These are phyloP conservation scores for Podaxis sp. DNA, from an alignment of 768 basidiomycete species.

Conservation along the genomic window DNA sequence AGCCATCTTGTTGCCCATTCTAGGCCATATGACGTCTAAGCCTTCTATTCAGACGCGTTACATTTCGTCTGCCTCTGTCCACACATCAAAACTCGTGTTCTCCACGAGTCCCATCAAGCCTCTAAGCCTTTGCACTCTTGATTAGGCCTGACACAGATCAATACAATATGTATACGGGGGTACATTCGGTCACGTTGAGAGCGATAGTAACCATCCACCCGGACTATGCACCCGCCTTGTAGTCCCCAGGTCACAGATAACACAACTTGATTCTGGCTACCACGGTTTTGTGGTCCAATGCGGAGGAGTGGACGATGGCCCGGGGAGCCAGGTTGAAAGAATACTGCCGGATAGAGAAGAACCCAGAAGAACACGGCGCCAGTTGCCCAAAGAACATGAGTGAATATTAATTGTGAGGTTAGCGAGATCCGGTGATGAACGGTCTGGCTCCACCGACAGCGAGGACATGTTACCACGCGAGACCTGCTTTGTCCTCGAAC, in stretches of 20 bases:
- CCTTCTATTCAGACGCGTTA: neutral
- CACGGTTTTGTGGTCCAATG: neutral
- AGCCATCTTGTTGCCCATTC: neutral
- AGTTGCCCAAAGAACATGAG: conserved; percentile 13
- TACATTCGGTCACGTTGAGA: too few relatives aligned
- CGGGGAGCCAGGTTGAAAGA: conserved; percentile 41
- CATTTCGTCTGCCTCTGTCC: neutral
- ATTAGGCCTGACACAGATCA: neutral
- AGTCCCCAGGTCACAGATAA: conserved; percentile 16
- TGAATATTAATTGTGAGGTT: neutral
- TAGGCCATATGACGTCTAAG: conserved; percentile 6
- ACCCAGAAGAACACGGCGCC: conserved; percentile 18
- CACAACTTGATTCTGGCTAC: conserved; percentile 20
- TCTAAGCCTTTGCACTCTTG: neutral
- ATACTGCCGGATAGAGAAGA: conserved; percentile 30
- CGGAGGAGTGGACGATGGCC: conserved; percentile 5
- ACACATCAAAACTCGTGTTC: conserved; percentile 12
- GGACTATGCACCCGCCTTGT: too few relatives aligned
- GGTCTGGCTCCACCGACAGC: neutral
- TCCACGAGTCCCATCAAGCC: neutral
- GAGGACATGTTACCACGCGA: neutral
- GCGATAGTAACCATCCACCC: too few relatives aligned
- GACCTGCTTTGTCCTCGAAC: neutral
- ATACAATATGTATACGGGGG: neutral
- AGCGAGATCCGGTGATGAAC: neutral